A percentile compares a stretch with the other conserved stretches of the same genome.
phyloP scores from a whole-genome alignment of 148 eudicot species.

The Pouteria glomerata region DNA sequence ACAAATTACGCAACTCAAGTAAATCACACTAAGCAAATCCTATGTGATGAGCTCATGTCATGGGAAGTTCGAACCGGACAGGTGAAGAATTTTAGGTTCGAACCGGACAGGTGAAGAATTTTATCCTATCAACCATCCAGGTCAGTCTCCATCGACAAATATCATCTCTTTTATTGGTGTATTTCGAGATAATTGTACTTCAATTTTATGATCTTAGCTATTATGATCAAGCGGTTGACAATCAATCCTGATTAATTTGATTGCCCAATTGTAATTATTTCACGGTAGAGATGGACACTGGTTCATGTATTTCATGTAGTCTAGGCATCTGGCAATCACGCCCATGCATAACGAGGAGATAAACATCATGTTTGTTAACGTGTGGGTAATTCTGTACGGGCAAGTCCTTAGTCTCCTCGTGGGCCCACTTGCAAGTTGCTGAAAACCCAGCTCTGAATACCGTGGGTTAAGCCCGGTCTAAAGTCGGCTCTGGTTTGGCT shows the following conservation, averaged over 20 bases:
- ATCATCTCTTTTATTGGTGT: no score
- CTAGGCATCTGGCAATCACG: neutral
- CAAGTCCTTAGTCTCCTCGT: neutral
- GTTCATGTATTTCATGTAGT: neutral
- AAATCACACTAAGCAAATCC: no score
- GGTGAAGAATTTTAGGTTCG: no score
- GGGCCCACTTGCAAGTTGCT: slow-evolving; percentile 18
- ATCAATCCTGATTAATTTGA: neutral
- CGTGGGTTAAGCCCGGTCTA: neutral
- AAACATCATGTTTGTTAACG: neutral
- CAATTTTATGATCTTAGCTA: neutral
- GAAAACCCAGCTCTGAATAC: slow-evolving; percentile 5
- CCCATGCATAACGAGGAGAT: neutral
- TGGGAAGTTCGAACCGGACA: no score
- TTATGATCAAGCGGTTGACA: neutral
- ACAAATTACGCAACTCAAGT: no score
- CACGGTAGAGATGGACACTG: neutral
- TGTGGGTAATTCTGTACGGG: slow-evolving; percentile 14
- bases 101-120: no score
- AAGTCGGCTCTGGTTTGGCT: neutral
- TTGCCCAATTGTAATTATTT: neutral
- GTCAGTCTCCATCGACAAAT: no score
- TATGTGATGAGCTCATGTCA: no score
- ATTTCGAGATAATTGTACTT: no score
- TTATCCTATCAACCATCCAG: no score